Conservation (phyloP, 768 basidiomycete species). For the Boletus eberwhitei region DNA sequence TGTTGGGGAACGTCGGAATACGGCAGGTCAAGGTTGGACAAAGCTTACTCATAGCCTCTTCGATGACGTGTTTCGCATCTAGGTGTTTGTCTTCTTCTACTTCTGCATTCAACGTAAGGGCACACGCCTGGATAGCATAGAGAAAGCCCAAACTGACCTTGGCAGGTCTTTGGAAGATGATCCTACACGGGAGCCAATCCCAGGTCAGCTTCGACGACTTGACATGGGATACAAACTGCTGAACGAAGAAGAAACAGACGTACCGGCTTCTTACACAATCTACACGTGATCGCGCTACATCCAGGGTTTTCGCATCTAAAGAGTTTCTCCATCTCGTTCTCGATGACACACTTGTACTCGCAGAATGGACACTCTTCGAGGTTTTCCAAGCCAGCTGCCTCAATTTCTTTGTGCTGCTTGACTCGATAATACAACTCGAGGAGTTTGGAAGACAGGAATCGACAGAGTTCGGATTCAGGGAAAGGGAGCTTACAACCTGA, state of each 20-base stretch:
- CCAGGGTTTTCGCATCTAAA: constrained; percentile 55
- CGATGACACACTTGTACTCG: constrained; percentile 81
- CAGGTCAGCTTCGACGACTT: background rate
- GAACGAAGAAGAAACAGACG: constrained; percentile 19
- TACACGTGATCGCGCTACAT: constrained; percentile 75
- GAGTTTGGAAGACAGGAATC: constrained; percentile 65
- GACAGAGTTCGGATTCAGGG: constrained; percentile 61
- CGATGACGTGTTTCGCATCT: constrained; percentile 73
- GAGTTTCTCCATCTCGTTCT: constrained; percentile 61
- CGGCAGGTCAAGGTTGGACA: constrained; percentile 15
- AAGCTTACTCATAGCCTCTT: constrained; percentile 85
- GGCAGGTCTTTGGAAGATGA: constrained; percentile 77
- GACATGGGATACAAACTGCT: background rate
- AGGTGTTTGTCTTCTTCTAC: constrained; percentile 70
- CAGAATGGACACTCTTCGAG: constrained; percentile 91
- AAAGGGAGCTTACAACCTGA: constrained; percentile 69
- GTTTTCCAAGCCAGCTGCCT: constrained; percentile 71
- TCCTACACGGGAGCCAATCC: constrained; percentile 42
- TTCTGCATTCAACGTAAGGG: constrained; percentile 42
- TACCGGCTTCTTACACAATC: constrained; percentile 72
- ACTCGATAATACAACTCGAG: constrained; percentile 70
- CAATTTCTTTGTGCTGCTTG: constrained; percentile 74
- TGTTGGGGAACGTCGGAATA: constrained; percentile 25
- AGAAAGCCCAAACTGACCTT: constrained; percentile 43
- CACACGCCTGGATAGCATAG: background rate